Evolutionary conservation across 2,329 filamentous ascomycete species (phyloP).

Genomic region (Paecilomyces sp.): DNA sequence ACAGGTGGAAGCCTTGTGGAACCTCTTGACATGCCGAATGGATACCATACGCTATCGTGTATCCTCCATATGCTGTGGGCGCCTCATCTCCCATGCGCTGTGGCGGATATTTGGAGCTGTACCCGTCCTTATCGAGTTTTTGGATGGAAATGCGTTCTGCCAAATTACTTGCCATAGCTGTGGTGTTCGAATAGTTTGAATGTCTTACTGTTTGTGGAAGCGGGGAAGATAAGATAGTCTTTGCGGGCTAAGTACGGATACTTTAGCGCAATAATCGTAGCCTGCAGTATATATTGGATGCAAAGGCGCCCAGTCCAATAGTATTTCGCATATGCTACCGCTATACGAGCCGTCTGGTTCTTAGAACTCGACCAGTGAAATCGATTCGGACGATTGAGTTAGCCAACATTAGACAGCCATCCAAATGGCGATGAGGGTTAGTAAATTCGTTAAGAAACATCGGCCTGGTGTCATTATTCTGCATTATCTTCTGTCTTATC

Average conservation of each 20-base stretch:
- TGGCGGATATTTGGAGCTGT: constrained; percentile 1
- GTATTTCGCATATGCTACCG: too few relatives aligned
- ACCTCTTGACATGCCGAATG: constrained; percentile 37
- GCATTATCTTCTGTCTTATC: too few relatives aligned
- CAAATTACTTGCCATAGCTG: background rate
- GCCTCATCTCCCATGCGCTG: constrained; percentile 26
- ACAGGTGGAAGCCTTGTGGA: constrained; percentile 32
- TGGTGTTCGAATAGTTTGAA: background rate
- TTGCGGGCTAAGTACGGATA: background rate
- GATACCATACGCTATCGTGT: constrained; percentile 33
- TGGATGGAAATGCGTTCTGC: constrained; percentile 2
- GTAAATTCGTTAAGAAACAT: too few relatives aligned
- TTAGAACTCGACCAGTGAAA: too few relatives aligned
- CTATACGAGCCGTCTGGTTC: too few relatives aligned
- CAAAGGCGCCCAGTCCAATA: too few relatives aligned
- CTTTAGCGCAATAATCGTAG: too few relatives aligned
- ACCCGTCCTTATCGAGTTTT: background rate
- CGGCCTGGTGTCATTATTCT: too few relatives aligned
- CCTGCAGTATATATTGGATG: too few relatives aligned
- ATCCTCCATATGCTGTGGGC: constrained; percentile 42
- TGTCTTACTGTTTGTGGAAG: background rate
- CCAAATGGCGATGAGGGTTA: too few relatives aligned
- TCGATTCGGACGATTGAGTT: too few relatives aligned
- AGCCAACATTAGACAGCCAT: too few relatives aligned
- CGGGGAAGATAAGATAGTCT: background rate